Percentiles rank a stretch among this genome's conserved stretches.
Evolutionary conservation across 2,329 filamentous ascomycete genomes (phyloP).

Genomic region (Claviceps sp.): DNA sequence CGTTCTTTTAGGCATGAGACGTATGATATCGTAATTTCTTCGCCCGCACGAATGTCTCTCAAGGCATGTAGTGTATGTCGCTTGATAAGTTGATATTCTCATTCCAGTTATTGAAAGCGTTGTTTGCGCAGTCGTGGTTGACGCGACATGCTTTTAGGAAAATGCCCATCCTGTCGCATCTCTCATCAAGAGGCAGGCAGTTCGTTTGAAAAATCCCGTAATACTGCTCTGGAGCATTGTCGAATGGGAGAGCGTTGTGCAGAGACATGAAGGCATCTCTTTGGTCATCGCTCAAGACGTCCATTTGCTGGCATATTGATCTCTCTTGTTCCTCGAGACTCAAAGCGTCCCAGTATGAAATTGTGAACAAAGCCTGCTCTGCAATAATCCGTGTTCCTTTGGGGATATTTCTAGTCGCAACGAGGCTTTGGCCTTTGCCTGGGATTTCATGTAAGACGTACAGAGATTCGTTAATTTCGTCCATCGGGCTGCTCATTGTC

Average conservation of each 20-base stretch:
- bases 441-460: too few species aligned
- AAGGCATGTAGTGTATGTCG: not conserved
- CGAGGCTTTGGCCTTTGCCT: too few species aligned
- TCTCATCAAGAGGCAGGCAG: not conserved
- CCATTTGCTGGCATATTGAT: not conserved
- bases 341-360: too few species aligned
- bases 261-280: not conserved
- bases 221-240: not conserved
- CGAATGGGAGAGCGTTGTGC: not conserved
- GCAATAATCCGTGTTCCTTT: too few species aligned
- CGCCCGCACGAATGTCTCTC: not conserved
- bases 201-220: not conserved
- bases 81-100: not conserved
- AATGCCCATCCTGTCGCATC: not conserved
- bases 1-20: not conserved
- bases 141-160: not conserved
- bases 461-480: too few species aligned
- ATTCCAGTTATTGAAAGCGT: not conserved
- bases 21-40: constrained; percentile 1
- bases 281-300: not conserved
- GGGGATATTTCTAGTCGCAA: too few species aligned
- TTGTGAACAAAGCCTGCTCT: too few species aligned
- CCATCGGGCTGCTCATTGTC: too few species aligned
- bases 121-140: not conserved
- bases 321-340: too few species aligned